These are phyloP conservation scores for Aspergillus japonicus DNA, from an alignment of 2,329 filamentous ascomycete genomes.

Conservation along the genomic window DNA sequence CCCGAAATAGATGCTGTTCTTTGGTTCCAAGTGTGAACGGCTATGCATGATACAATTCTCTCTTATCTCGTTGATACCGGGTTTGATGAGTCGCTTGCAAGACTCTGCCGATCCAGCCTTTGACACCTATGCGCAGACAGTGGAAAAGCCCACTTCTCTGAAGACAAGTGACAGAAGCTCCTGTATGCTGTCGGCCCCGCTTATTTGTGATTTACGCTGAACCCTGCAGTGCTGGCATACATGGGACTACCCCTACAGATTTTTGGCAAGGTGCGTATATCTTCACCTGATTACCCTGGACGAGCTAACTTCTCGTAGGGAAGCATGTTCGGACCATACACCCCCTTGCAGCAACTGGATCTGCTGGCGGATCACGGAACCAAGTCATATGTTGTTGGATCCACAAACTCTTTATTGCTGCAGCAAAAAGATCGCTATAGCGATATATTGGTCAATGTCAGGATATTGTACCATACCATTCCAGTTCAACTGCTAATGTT, in stretches of 20 bases:
- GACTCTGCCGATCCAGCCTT: conserved; percentile 95
- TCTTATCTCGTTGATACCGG: conserved; percentile 89
- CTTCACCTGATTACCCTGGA: conserved; percentile 54
- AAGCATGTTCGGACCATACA: conserved; percentile 94
- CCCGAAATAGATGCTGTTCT: conserved; percentile 82
- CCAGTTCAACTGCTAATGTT: background rate
- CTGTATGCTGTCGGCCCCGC: conserved; percentile 39
- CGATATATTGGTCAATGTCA: conserved; percentile 84
- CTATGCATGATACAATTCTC: conserved; percentile 99
- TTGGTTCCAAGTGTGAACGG: conserved; percentile 91
- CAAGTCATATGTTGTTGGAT: conserved; percentile 96
- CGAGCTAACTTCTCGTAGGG: conserved; percentile 57
- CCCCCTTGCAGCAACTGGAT: conserved; percentile 91
- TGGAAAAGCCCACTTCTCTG: conserved; percentile 76
- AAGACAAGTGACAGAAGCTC: conserved; percentile 90
- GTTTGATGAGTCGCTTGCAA: conserved; percentile 84
- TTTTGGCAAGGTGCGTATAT: conserved; percentile 71
- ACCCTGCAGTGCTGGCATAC: conserved; percentile 68
- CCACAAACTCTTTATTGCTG: conserved; percentile 88
- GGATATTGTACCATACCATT: conserved; percentile 5
- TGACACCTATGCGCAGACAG: conserved; percentile 73
- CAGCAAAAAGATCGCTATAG: conserved; percentile 96
- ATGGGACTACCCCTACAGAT: conserved; percentile 94
- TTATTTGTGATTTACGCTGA: conserved; percentile 21
- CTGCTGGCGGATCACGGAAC: conserved; percentile 89